These are phyloP conservation scores for Flagelloscypha sp. DNA, from an alignment of 768 basidiomycete genomes.

Conservation along the genomic window DNA sequence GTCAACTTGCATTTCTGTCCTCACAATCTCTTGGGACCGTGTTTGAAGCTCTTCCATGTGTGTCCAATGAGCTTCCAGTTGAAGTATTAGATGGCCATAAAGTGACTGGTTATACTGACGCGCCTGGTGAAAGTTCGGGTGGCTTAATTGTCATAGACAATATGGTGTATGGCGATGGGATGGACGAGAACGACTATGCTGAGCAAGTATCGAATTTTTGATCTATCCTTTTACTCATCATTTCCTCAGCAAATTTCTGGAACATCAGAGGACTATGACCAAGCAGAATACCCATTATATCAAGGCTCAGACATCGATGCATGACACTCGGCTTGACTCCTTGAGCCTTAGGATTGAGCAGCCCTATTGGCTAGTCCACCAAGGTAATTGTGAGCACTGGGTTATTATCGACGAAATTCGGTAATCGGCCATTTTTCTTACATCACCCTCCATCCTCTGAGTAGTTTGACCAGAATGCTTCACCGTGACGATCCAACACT, in stretches of 20 bases:
- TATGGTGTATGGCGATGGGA: conserved; percentile 48
- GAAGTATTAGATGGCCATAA: conserved; percentile 29
- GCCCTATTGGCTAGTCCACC: conserved; percentile 79
- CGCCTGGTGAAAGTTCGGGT: conserved; percentile 19
- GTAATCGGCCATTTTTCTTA: conserved; percentile 23
- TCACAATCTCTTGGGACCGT: conserved; percentile 66
- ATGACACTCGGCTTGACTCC: conserved; percentile 41
- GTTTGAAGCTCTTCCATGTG: conserved; percentile 50
- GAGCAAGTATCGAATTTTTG: conserved; percentile 30
- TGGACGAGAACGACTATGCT: conserved; percentile 44
- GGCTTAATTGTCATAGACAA: conserved; percentile 58
- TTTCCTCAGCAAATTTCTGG: conserved; percentile 36
- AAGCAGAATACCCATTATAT: conserved; percentile 20
- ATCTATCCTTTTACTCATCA: conserved; percentile 1
- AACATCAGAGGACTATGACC: conserved; percentile 26
- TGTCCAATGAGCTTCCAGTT: conserved; percentile 43
- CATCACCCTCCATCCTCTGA: not conserved
- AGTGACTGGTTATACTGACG: conserved; percentile 22
- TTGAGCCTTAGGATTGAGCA: conserved; percentile 57
- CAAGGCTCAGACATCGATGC: conserved; percentile 35
- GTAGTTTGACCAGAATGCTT: conserved; percentile 35
- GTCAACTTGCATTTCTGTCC: conserved; percentile 63
- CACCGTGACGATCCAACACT: conserved; percentile 47
- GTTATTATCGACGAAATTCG: conserved; percentile 67
- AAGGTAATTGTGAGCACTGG: conserved; percentile 78